Conservation (phyloP, 1,284 basidiomycete genomes). For the Cutaneotrichosporon cavernicola region DNA sequence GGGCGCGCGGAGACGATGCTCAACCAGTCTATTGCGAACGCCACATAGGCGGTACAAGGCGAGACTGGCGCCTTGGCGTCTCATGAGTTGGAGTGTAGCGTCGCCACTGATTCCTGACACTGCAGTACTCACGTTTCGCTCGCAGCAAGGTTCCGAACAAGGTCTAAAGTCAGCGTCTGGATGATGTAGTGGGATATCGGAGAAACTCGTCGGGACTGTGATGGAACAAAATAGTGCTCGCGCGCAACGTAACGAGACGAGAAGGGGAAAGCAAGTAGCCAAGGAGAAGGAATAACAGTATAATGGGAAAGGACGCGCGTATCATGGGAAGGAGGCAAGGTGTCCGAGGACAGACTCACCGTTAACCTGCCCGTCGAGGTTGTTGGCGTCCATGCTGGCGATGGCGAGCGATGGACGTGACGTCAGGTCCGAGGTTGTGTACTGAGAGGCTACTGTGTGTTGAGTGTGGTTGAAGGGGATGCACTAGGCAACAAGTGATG, state of each 20-base stretch:
- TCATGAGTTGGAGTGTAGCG: background rate
- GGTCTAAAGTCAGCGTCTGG: constrained; percentile 20
- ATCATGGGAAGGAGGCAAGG: background rate
- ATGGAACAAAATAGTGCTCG: background rate
- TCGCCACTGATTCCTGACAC: background rate
- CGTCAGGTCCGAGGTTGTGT: background rate
- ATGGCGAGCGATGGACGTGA: background rate
- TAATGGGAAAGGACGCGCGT: background rate
- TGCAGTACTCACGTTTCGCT: constrained; percentile 37
- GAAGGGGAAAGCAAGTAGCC: background rate
- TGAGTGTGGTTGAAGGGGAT: background rate
- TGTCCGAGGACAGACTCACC: constrained; percentile 4
- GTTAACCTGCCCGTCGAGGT: constrained; percentile 7
- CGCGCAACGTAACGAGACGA: background rate
- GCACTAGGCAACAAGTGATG: background rate
- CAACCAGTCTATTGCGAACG: background rate
- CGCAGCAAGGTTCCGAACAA: constrained; percentile 35
- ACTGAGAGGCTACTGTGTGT: background rate
- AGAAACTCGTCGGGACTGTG: background rate
- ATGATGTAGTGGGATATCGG: background rate
- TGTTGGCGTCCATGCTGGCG: constrained; percentile 13
- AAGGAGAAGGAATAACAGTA: background rate
- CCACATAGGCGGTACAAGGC: background rate
- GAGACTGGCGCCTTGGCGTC: background rate
- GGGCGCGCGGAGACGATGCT: background rate